Evolutionary conservation across 2,329 filamentous ascomycete species (phyloP).

Genomic region (Aspergillus fischeri): DNA sequence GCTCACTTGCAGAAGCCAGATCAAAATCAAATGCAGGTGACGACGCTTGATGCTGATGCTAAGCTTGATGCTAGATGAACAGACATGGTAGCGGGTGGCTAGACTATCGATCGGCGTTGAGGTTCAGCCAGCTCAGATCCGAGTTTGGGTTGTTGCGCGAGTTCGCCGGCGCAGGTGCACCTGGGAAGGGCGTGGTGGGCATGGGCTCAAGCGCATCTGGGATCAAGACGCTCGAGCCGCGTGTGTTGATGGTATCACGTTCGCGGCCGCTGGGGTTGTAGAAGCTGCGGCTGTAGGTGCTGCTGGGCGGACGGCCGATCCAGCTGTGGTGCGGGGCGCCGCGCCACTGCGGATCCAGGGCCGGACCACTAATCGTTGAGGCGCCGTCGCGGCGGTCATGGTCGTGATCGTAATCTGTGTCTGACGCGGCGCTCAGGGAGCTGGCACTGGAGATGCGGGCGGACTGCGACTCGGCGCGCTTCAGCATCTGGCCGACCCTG

Average conservation of each 20-base stretch:
- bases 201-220: conserved; percentile 25
- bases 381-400: conserved; percentile 15
- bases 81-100: not conserved
- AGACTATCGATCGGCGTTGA: conserved; percentile 27
- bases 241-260: conserved; percentile 18
- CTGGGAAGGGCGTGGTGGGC: conserved; percentile 3
- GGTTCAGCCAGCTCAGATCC: conserved; percentile 44
- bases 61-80: not conserved
- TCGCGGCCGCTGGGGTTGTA: conserved; percentile 27
- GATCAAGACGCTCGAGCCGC: conserved; percentile 32
- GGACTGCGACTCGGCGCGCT: conserved; percentile 36
- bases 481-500: conserved; percentile 24
- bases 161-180: not conserved
- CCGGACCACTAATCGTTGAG: conserved; percentile 7
- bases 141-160: conserved; percentile 28
- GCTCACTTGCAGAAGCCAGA: conserved; percentile 1
- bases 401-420: conserved; percentile 30
- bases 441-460: conserved; percentile 43
- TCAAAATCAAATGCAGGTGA: conserved; percentile 6
- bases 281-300: conserved; percentile 38
- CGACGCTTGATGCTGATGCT: not conserved
- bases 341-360: conserved; percentile 22
- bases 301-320: conserved; percentile 37
- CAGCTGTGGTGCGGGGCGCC: conserved; percentile 23
- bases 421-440: conserved; percentile 36